Percentiles rank a stretch among this genome's conserved stretches.
Evolutionary conservation across 2,329 filamentous ascomycete species (phyloP).

Genomic region (Stemphylium vesicarium): DNA sequence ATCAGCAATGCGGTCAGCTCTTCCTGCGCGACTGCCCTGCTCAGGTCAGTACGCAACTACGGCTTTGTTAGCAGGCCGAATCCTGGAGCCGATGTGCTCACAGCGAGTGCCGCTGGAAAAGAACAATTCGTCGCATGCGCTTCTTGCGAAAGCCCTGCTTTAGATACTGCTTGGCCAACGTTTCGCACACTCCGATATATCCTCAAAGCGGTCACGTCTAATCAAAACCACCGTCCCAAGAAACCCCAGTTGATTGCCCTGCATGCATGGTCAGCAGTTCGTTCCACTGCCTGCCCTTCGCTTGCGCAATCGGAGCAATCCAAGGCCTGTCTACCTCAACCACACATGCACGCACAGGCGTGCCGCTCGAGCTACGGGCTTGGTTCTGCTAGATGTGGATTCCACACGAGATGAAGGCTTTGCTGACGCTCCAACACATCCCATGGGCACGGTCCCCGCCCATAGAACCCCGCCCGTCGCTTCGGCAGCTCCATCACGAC

Average conservation of each 20-base stretch:
- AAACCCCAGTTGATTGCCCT: constrained; percentile 2
- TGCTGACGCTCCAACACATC: not conserved
- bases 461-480: not conserved
- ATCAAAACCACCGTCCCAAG: not conserved
- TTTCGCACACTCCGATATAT: not conserved
- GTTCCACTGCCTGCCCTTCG: constrained; percentile 4
- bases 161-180: not conserved
- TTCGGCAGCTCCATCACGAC: not conserved
- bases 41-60: not conserved
- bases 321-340: not conserved
- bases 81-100: not conserved
- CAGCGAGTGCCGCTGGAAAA: not conserved
- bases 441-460: not conserved
- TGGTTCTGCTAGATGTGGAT: not conserved
- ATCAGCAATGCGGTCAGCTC: not conserved
- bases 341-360: not conserved
- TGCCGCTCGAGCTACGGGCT: constrained; percentile 6
- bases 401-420: not conserved
- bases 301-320: constrained; percentile 11
- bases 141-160: not conserved
- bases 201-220: not conserved
- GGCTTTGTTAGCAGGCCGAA: not conserved
- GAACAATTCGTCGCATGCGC: not conserved
- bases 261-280: constrained; percentile 5
- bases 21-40: not conserved